Evolutionary conservation across 768 basidiomycete species (phyloP), one percentile per base, ranked within the genome.

Genomic region (Mycena floridula): DNA sequence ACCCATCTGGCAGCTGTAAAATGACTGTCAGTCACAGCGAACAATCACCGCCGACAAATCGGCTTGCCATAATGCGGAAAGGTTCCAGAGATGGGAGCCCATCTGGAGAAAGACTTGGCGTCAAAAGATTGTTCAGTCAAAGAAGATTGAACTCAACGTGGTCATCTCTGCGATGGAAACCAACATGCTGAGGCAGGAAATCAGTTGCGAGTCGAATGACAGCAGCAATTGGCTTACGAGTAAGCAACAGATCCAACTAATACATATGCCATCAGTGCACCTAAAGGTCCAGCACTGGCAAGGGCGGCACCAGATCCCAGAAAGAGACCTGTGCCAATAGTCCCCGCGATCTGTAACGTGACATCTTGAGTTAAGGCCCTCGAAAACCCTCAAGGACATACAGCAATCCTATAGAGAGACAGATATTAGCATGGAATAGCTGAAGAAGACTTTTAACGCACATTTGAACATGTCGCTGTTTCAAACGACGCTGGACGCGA

Each of bases 391-490:
- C 41, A 39, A 43, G 18, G 42, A 57, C 76, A 60, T 51, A 83
- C 82, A 48, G 82, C 82, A 61, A 84, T 83, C 78, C 77, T 78
- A 36, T 37, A 18, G 35, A 47, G 20, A 40, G 43, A 26, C 28
- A 21, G 15, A n/a, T 22, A 28, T 43, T 7, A 25, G 21, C 24
- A 27, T 30, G 21, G 20, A 39, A 37, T 20, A 35, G 37, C 20
- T 15, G 18, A 13, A 18, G 36, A 39, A 26, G 45, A 63, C n/a
- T n/a, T n/a, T n/a, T n/a, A n/a, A n/a, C 76, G 43, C 54, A 81
- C 85, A 88, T 88, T 58, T 87, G 85, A 12, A 85, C 79, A 76
- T 87, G 85, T 24, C 85, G 77, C 61, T 86, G 83, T 62, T 85
- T 79, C 27, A 88, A 72, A 27, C 76, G 74, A 23, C 85, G 75